Evolutionary conservation across 108 stramenopile genomes (phyloP).

Genomic region (Chaetoceros tenuissimus): DNA sequence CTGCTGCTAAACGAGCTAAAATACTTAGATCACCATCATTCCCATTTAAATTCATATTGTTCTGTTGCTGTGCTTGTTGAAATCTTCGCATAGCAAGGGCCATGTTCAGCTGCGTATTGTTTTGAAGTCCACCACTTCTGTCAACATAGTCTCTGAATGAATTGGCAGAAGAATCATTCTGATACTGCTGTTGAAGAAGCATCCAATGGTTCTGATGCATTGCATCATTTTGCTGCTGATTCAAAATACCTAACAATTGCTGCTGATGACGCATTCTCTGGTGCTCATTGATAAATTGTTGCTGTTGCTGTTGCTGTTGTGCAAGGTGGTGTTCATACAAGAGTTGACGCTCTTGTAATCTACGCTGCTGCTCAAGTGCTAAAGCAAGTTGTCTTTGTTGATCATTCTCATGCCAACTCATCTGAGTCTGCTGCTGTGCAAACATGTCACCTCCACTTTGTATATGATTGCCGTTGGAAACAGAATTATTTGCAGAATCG

Average conservation of each 20-base stretch:
- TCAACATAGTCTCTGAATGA: neutral
- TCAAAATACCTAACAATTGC: slow-evolving; percentile 8
- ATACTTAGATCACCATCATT: too few relatives aligned
- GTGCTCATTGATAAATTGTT: too few relatives aligned
- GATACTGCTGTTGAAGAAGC: slow-evolving; percentile 12
- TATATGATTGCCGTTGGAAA: neutral
- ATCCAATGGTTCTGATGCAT: too few relatives aligned
- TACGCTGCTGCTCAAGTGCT: slow-evolving; percentile 4
- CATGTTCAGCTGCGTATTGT: neutral
- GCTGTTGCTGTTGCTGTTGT: slow-evolving; percentile 12
- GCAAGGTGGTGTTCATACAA: slow-evolving; percentile 11
- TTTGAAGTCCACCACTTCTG: neutral
- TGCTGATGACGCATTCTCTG: slow-evolving; percentile 18
- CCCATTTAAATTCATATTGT: neutral
- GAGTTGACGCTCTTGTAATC: slow-evolving; percentile 4
- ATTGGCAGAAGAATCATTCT: neutral
- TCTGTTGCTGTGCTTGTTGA: slow-evolving; percentile 7
- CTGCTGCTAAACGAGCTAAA: too few relatives aligned
- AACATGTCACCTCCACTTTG: too few relatives aligned
- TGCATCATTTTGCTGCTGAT: slow-evolving; percentile 13
- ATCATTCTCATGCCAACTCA: slow-evolving; percentile 4
- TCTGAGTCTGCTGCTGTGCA: neutral
- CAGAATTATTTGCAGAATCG: slow-evolving; percentile 4
- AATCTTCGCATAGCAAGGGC: slow-evolving; percentile 3
- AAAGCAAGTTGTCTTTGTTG: slow-evolving; percentile 17